Percentiles rank a stretch among this genome's conserved stretches.
These are phyloP conservation scores for Phialemoniopsis sp. DNA, from an alignment of 2,329 filamentous ascomycete genomes.

Conservation along the genomic window DNA sequence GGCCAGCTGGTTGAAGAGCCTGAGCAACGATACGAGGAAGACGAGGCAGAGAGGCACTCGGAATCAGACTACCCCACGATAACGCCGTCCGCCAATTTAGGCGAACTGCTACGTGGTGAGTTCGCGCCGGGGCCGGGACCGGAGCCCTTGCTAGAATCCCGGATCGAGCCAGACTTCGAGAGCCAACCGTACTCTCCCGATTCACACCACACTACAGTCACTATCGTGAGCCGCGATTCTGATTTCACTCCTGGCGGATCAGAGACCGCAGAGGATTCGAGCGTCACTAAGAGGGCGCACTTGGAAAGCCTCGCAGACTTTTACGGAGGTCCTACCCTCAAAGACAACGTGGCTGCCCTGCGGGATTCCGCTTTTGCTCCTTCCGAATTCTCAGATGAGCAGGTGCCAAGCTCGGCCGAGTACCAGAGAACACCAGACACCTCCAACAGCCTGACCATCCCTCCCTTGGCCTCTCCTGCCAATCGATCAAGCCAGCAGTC, in stretches of 20 bases:
- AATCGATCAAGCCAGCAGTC: constrained; percentile 52
- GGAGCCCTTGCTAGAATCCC: constrained; percentile 1
- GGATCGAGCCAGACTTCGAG: constrained; percentile 24
- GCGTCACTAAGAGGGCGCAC: constrained; percentile 1
- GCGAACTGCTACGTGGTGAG: too few relatives aligned
- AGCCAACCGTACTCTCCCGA: constrained; percentile 30
- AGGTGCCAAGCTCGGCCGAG: constrained; percentile 15
- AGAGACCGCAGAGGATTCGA: too few relatives aligned
- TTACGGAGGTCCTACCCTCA: constrained; percentile 22
- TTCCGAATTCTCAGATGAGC: constrained; percentile 24
- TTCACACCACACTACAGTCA: constrained; percentile 42
- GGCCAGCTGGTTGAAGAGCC: too few relatives aligned
- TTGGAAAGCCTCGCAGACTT: constrained; percentile 23
- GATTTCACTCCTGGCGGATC: constrained; percentile 22
- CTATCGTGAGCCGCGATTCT: constrained; percentile 41
- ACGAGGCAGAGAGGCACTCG: too few relatives aligned
- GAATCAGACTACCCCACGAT: too few relatives aligned
- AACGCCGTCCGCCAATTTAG: too few relatives aligned
- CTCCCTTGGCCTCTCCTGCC: constrained; percentile 33
- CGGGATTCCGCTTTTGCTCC: constrained; percentile 24
- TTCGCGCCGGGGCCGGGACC: background rate
- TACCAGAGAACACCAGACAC: constrained; percentile 27
- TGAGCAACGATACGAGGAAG: too few relatives aligned
- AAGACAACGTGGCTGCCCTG: constrained; percentile 24
- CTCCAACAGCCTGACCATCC: constrained; percentile 42